phyloP scores from a whole-genome alignment of 2,329 filamentous ascomycete genomes.

The Diaporthe destruens region DNA sequence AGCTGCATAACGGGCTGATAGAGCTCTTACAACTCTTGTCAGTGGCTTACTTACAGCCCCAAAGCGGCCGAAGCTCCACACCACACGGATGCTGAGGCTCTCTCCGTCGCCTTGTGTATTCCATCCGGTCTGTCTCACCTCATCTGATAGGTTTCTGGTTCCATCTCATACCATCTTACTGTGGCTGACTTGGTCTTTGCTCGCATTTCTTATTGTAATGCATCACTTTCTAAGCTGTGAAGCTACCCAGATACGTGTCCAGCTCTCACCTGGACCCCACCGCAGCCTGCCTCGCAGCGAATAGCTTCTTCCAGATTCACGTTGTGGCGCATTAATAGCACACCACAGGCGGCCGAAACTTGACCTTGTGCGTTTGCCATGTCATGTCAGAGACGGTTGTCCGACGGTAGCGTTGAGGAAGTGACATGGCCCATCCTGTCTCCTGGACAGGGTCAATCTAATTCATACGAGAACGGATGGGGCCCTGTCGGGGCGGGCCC shows the following conservation, averaged over 20 bases:
- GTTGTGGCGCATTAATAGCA: slow-evolving; percentile 3
- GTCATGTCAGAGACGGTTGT: not conserved
- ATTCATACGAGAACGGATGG: slow-evolving; percentile 27
- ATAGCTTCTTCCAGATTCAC: not conserved
- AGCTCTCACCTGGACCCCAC: not conserved
- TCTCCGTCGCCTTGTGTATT: not conserved
- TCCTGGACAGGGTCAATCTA: slow-evolving; percentile 11
- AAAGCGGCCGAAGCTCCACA: slow-evolving; percentile 15
- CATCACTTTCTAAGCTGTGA: not conserved
- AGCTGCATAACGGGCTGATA: not conserved
- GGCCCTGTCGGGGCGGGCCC: slow-evolving; percentile 14
- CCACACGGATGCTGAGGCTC: not conserved
- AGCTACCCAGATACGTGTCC: not conserved
- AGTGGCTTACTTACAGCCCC: slow-evolving; percentile 6
- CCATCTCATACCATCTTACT: not conserved
- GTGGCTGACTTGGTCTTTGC: not conserved
- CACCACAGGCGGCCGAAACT: slow-evolving; percentile 14
- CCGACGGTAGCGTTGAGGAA: not conserved
- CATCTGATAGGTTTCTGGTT: not conserved
- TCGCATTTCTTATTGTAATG: not conserved
- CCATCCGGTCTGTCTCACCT: slow-evolving; percentile 8
- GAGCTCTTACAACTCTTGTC: not conserved
- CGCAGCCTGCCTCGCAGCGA: not conserved
- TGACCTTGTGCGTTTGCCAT: not conserved
- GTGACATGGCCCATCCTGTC: not conserved